A percentile compares a stretch with the other conserved stretches of the same genome.
These are phyloP conservation scores for Castanopsis chinensis DNA, from an alignment of 306 rosid species.

Conservation along the genomic window DNA sequence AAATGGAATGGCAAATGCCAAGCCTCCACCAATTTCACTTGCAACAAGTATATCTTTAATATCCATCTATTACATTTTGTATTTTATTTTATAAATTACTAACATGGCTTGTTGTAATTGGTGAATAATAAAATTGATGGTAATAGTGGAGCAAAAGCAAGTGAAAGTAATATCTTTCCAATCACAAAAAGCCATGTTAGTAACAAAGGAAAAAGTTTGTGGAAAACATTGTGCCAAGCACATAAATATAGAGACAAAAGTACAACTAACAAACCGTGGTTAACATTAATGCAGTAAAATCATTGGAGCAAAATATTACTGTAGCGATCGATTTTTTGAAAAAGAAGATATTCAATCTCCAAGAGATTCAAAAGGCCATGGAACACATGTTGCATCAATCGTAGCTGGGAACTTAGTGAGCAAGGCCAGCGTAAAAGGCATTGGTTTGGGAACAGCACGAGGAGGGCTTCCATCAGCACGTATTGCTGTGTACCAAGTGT, in stretches of 20 bases:
- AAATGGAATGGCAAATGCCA: slow-evolving; percentile 58
- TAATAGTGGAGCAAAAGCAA: too few relatives aligned
- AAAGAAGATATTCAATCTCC: slow-evolving; percentile 26
- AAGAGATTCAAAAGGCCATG: slow-evolving; percentile 47
- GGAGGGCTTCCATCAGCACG: slow-evolving; percentile 55
- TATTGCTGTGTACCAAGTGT: slow-evolving; percentile 41
- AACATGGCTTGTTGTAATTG: too few relatives aligned
- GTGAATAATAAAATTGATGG: too few relatives aligned
- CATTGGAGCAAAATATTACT: slow-evolving; percentile 45
- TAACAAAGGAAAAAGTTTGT: too few relatives aligned
- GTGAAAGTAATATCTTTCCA: too few relatives aligned
- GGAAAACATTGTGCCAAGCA: too few relatives aligned
- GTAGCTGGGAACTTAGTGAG: slow-evolving; percentile 40
- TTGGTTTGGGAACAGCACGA: slow-evolving; percentile 47
- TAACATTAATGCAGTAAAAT: slow-evolving; percentile 32
- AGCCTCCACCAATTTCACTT: slow-evolving; percentile 32
- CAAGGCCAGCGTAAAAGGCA: slow-evolving; percentile 36
- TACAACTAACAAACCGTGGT: neutral
- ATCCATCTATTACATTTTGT: neutral
- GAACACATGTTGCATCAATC: slow-evolving; percentile 49
- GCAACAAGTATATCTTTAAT: slow-evolving; percentile 39
- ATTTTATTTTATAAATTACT: too few relatives aligned
- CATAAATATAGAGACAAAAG: neutral
- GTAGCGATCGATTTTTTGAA: neutral
- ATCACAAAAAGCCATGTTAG: too few relatives aligned